Evolutionary conservation across 345 rosid species (phyloP).

Genomic region (Syzygium oleosum): DNA sequence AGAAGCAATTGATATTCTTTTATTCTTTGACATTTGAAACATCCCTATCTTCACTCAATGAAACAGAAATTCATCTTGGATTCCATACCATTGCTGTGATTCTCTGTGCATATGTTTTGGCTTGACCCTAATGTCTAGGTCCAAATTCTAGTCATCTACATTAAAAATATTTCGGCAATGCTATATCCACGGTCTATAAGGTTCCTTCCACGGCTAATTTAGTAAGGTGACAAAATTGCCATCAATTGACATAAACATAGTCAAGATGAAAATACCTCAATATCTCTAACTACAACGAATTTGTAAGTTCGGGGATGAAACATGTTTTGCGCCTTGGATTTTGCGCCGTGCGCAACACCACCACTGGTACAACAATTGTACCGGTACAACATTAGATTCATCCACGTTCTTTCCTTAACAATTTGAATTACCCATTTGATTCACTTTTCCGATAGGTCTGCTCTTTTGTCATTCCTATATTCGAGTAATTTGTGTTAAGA

Average conservation of each 20-base stretch:
- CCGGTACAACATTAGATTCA: background rate
- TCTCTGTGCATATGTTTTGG: background rate
- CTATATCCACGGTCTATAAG: background rate
- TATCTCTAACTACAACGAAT: too few species aligned
- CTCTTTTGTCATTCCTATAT: too few species aligned
- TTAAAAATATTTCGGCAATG: background rate
- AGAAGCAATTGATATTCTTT: background rate
- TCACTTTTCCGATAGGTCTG: too few species aligned
- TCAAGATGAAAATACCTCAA: too few species aligned
- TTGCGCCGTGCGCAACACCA: too few species aligned
- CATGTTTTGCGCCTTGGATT: too few species aligned
- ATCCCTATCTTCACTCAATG: background rate
- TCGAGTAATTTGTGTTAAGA: too few species aligned
- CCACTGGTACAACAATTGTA: background rate
- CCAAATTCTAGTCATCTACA: background rate
- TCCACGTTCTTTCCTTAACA: background rate
- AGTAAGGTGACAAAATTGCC: background rate
- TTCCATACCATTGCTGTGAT: background rate
- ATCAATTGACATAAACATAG: background rate
- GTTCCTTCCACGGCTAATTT: background rate
- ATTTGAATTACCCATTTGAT: background rate
- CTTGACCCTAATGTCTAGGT: background rate
- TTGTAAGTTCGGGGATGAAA: too few species aligned
- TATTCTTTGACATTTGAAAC: background rate
- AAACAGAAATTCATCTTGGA: background rate